phyloP scores from a whole-genome alignment of 805 yeast genomes.

The Saccharomycopsis olivae region DNA sequence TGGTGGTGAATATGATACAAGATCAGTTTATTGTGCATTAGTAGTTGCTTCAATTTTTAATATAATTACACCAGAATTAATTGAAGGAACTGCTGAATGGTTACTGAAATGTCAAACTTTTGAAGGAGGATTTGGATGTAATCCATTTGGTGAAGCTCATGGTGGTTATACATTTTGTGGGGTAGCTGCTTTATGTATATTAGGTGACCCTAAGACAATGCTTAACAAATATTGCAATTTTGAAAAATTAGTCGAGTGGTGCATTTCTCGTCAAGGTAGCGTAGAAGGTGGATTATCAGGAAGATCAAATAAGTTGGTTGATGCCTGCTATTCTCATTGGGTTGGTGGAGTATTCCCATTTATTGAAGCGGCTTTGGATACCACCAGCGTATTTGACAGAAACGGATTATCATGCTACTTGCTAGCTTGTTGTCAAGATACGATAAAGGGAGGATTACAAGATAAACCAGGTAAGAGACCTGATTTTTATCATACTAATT shows the following conservation, averaged over 20 bases:
- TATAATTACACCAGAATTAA: conserved; percentile 51
- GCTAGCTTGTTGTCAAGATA: conserved; percentile 62
- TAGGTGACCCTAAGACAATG: conserved; percentile 29
- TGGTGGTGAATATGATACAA: conserved; percentile 75
- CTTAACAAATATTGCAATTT: conserved; percentile 33
- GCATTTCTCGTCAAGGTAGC: conserved; percentile 51
- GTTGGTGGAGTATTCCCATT: conserved; percentile 70
- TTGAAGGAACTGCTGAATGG: conserved; percentile 46
- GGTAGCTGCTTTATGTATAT: conserved; percentile 45
- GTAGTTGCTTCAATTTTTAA: conserved; percentile 56
- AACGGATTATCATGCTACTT: conserved; percentile 54
- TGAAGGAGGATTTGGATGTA: conserved; percentile 93
- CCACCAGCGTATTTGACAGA: conserved; percentile 34
- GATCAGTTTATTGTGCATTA: conserved; percentile 85
- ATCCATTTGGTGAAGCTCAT: conserved; percentile 82
- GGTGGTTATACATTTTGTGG: conserved; percentile 97
- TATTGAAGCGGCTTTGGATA: conserved; percentile 38
- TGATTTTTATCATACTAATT: conserved; percentile 89
- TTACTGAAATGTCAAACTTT: conserved; percentile 66
- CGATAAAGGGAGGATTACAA: conserved; percentile 56
- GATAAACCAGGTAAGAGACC: conserved; percentile 80
- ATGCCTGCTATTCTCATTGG: conserved; percentile 96
- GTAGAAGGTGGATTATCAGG: conserved; percentile 88
- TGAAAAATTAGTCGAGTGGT: conserved; percentile 52
- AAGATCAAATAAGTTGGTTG: conserved; percentile 85